phyloP scores from a whole-genome alignment of 345 rosid genomes.

The Eucalyptus coolabah region DNA sequence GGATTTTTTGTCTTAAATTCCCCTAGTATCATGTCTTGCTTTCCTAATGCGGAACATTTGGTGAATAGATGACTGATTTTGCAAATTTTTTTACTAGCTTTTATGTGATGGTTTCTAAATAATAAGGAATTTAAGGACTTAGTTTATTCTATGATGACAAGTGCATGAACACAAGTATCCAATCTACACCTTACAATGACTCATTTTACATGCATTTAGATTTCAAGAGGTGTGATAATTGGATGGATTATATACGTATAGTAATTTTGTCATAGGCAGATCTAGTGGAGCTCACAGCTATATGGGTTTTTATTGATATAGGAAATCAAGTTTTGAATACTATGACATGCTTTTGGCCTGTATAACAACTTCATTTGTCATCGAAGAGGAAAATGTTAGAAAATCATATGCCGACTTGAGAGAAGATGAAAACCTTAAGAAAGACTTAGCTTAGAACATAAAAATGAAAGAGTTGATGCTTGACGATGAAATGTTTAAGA shows the following conservation, averaged over 20 bases:
- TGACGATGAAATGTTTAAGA: not conserved
- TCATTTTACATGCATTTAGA: not conserved
- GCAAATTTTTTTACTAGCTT: no score
- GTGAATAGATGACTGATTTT: no score
- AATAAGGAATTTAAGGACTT: no score
- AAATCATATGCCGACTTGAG: no score
- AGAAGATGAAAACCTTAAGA: not conserved
- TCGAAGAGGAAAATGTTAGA: no score
- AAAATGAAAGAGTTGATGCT: not conserved
- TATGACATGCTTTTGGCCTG: constrained; percentile 65
- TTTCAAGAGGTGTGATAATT: not conserved
- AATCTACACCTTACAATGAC: not conserved
- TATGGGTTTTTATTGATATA: constrained; percentile 80
- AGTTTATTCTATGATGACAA: no score
- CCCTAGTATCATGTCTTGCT: no score
- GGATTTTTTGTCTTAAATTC: not conserved
- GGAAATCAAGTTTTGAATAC: constrained; percentile 84
- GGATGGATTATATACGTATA: not conserved
- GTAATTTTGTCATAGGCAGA: constrained; percentile 12
- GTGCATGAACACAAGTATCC: no score
- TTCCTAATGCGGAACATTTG: no score
- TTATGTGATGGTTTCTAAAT: no score
- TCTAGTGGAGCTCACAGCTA: constrained; percentile 78
- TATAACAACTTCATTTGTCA: constrained; percentile 29
- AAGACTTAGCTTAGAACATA: not conserved